Conservation (phyloP, 306 rosid species). For the Cucurbita argyrosperma region DNA sequence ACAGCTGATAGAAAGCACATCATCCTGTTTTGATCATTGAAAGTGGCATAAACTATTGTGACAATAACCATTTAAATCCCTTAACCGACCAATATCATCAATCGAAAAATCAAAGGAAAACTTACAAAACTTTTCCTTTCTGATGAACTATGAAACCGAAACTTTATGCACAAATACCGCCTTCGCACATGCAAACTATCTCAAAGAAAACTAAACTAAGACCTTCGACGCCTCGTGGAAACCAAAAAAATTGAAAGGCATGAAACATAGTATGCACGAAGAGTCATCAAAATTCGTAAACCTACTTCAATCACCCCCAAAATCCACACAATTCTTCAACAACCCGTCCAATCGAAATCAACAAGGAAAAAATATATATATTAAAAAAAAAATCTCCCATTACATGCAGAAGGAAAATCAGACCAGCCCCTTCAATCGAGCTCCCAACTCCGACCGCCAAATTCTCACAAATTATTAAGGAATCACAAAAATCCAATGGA, state of each 20-base stretch:
- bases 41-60: not conserved
- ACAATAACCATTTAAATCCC: not conserved
- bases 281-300: not conserved
- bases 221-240: not conserved
- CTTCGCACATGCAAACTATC: not conserved
- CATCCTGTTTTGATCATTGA: not conserved
- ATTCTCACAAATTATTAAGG: not conserved
- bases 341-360: not conserved
- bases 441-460: not conserved
- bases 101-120: not conserved
- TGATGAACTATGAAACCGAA: not conserved
- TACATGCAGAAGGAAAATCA: not conserved
- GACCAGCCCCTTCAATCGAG: not conserved
- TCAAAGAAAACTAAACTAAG: not conserved
- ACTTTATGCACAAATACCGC: not conserved
- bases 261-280: not conserved
- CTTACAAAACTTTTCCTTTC: too few species aligned
- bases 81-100: not conserved
- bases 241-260: not conserved
- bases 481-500: not conserved
- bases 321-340: not conserved
- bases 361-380: not conserved
- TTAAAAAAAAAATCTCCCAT: not conserved
- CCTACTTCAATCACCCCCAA: not conserved
- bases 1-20: not conserved